Evolutionary conservation across 495 filamentous ascomycete species (phyloP).

Genomic region (Penicillium psychrofluorescens): DNA sequence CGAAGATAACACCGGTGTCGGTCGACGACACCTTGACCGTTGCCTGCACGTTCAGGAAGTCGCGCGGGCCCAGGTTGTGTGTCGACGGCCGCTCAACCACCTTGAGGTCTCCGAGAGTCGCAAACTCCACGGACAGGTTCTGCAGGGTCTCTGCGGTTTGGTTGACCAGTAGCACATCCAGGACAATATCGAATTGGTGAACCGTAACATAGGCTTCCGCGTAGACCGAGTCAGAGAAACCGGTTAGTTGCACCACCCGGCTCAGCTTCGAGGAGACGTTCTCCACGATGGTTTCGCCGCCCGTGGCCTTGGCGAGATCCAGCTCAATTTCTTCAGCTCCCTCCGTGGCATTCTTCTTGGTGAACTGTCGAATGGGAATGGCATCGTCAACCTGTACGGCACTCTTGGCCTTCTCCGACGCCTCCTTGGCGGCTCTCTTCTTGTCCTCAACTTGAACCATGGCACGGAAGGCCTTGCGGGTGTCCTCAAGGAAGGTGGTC

Average conservation of each 20-base stretch:
- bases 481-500: constrained; percentile 90
- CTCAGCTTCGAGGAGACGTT: constrained; percentile 89
- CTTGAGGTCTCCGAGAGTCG: constrained; percentile 94
- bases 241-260: constrained; percentile 93
- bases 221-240: constrained; percentile 97
- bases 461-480: constrained; percentile 90
- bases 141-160: constrained; percentile 95
- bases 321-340: constrained; percentile 78
- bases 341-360: constrained; percentile 83
- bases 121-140: constrained; percentile 96
- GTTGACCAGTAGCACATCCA: constrained; percentile 96
- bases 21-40: constrained; percentile 99
- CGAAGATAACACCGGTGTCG: constrained; percentile 98
- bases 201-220: constrained; percentile 98
- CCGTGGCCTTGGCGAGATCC: constrained; percentile 90
- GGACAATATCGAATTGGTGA: constrained; percentile 97
- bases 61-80: constrained; percentile 88
- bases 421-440: constrained; percentile 88
- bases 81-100: constrained; percentile 95
- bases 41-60: constrained; percentile 95
- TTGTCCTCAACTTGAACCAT: constrained; percentile 98
- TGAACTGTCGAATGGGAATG: constrained; percentile 82
- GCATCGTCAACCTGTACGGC: constrained; percentile 95
- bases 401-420: constrained; percentile 83
- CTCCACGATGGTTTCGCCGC: constrained; percentile 76